Percentiles rank a stretch among this genome's conserved stretches.
These are phyloP conservation scores for Protomyces gravidus DNA, from an alignment of 1,139 yeast genomes.

Conservation along the genomic window DNA sequence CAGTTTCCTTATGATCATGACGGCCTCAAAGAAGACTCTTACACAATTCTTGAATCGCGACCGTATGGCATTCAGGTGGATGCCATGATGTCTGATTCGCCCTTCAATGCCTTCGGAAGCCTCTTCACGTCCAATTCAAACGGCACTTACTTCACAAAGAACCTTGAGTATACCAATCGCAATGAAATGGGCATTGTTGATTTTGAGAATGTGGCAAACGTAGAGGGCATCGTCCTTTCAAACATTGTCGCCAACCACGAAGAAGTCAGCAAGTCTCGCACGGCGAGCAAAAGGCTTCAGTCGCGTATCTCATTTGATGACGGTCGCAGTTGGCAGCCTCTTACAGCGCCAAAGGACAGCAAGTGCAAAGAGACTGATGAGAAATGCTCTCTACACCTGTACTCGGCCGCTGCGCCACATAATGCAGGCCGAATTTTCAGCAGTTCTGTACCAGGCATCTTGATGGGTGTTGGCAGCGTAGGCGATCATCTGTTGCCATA, in stretches of 20 bases:
- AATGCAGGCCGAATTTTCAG: slow-evolving; percentile 54
- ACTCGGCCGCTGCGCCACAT: slow-evolving; percentile 49
- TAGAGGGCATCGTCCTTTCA: slow-evolving; percentile 71
- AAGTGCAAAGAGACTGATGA: slow-evolving; percentile 41
- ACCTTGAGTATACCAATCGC: slow-evolving; percentile 48
- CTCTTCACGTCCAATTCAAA: slow-evolving; percentile 60
- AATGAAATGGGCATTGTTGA: slow-evolving; percentile 45
- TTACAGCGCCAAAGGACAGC: slow-evolving; percentile 47
- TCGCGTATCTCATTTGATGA: slow-evolving; percentile 58
- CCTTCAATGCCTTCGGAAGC: slow-evolving; percentile 40
- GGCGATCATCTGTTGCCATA: slow-evolving; percentile 38
- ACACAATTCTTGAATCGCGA: slow-evolving; percentile 55
- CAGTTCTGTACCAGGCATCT: slow-evolving; percentile 66
- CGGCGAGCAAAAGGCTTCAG: slow-evolving; percentile 38
- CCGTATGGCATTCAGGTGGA: slow-evolving; percentile 55
- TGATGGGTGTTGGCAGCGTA: slow-evolving; percentile 49
- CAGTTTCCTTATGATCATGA: slow-evolving; percentile 46
- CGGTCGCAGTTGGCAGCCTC: slow-evolving; percentile 58
- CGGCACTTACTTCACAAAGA: slow-evolving; percentile 54
- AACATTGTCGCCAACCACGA: slow-evolving; percentile 41
- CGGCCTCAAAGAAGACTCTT: slow-evolving; percentile 43
- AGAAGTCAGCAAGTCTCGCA: slow-evolving; percentile 32
- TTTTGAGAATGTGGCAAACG: slow-evolving; percentile 53
- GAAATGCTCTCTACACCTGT: slow-evolving; percentile 56
- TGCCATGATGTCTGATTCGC: slow-evolving; percentile 39